Evolutionary conservation across 345 rosid genomes (phyloP), one percentile per base, ranked within the genome.

Genomic region (Sonneratia caseolaris): DNA sequence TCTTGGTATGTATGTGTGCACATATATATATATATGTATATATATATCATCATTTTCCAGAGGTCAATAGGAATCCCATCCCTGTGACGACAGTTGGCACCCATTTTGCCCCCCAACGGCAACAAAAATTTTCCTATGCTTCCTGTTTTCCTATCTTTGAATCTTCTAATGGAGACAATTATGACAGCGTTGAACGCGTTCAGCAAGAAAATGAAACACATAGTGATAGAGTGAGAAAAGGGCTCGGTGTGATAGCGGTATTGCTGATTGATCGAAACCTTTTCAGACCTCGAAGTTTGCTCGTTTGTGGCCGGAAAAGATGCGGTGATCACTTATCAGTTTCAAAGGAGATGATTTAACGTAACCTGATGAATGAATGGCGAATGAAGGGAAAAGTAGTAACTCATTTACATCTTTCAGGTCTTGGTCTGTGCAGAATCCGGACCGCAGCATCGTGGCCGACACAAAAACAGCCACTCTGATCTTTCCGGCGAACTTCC

Each of bases 401-500:
- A 4, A 4, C 45, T 22, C 9, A 27, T 40, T 80, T 82, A 93
- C 98, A 76, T 87, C 85, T 81, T 83, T 84, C 65, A 79, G 0
- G 73, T 93, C 98, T 76, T 91, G 79, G 64, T 84, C 84, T 0
- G 90, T 85, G 67, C 37, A 37, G 73, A 77, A 71, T 10, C 98
- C 98, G 4, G 72, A 38, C 79, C 79, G 75, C 16, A 93, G 96
- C 98, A 93, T 93, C 27, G 98, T 76, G 77, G 97, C 98, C 6
- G 86, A 92, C 62, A 93, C 64, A 55, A 82, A 93, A 3, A 89
- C 91, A 0, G 91, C 94, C 21, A 82, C 75, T n/a, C 74, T 72
- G 64, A 93, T 86, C 83, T 89, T 91, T 68, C 82, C 76, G 24
- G 86, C 75, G 45, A 88, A 91, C 73, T 73, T 83, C 56, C 82